Base-by-base conservation (phyloP, 805 yeast genomes). In the Maudiozyma barnettii region DNA sequence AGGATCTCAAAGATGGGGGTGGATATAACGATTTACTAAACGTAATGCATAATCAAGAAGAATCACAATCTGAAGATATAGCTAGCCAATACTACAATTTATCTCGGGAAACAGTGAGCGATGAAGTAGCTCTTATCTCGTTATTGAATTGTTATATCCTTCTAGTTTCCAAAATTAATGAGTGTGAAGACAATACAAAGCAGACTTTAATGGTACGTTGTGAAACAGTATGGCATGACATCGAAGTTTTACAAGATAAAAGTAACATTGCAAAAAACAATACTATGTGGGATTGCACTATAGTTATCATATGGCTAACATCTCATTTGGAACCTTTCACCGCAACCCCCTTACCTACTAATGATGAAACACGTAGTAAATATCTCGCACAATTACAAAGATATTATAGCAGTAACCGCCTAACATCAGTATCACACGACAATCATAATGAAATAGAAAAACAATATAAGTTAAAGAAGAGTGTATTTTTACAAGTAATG, bases 301-400 rank as follows among this genome's bases (percentile, higher is more conserved):
- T 54, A 19, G 49, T 55, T 2, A 44, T 64, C n/a, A 19, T 61
- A 5, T 61, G 66, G 64, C 51, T 62, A 9, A 53, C 57, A 35
- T 44, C 62, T 2, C 66, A 59, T 49, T 58, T 62, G 33, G 63
- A 64, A 23, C 65, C 66, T 0, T 64, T 64, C 39, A 59, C 63
- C 1, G 49, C 49, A 21, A 51, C 50, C 33, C 60, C 65, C 10
- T 46, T 63, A 43, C 60, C 65, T 2, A 50, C 57, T n/a, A 53
- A 47, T 10, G 62, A 61, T 23, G 56, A 50, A 4, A 54, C 55
- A 30, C 54, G 47, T 46, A 52, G 48, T 19, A 31, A n/a, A 18
- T 52, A 58, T 30, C 4, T 59, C 18, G 49, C 47, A 16, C 53
- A 50, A 35, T 49, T 64, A 26, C 50, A 49, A 39, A 21, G 45